A percentile compares a stretch with the other conserved stretches of the same genome.
phyloP scores from a whole-genome alignment of 345 rosid species.

The Abelmoschus esculentus region DNA sequence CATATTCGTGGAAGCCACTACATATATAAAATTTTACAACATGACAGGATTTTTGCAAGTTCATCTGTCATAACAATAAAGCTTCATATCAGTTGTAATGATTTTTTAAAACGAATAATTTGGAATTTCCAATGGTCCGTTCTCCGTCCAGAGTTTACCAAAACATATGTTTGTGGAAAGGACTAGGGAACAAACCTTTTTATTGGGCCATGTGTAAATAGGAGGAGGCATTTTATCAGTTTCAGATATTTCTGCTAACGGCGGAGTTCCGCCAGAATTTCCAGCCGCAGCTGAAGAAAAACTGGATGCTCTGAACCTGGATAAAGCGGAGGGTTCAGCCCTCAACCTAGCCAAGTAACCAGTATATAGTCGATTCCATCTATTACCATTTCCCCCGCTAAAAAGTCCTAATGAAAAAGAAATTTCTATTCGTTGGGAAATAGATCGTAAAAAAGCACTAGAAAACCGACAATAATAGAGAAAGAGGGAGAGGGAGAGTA shows the following conservation, averaged over 20 bases:
- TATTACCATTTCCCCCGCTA: slow-evolving; percentile 17
- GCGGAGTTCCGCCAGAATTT: slow-evolving; percentile 16
- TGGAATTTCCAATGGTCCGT: neutral
- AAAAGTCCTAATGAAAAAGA: slow-evolving; percentile 19
- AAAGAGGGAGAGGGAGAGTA: slow-evolving; percentile 5
- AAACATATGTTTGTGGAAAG: neutral
- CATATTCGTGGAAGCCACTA: neutral
- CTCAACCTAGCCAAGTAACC: slow-evolving; percentile 10
- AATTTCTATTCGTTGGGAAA: neutral
- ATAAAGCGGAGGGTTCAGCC: slow-evolving; percentile 4
- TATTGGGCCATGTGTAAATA: slow-evolving; percentile 44
- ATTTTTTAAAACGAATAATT: neutral
- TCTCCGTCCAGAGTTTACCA: neutral
- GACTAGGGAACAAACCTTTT: slow-evolving; percentile 5
- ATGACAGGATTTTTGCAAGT: neutral
- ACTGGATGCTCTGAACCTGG: slow-evolving; percentile 9
- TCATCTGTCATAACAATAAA: neutral
- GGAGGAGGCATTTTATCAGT: slow-evolving; percentile 17
- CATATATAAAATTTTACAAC: neutral
- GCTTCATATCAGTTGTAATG: neutral
- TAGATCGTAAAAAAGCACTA: neutral
- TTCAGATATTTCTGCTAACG: slow-evolving; percentile 17
- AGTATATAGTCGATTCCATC: slow-evolving; percentile 18
- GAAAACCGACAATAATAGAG: too few relatives aligned
- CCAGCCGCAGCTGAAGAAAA: slow-evolving; percentile 21